Evolutionary conservation across 1,139 yeast species (phyloP), one percentile per base, ranked within the genome.

Genomic region (Kluyveromyces sp.): DNA sequence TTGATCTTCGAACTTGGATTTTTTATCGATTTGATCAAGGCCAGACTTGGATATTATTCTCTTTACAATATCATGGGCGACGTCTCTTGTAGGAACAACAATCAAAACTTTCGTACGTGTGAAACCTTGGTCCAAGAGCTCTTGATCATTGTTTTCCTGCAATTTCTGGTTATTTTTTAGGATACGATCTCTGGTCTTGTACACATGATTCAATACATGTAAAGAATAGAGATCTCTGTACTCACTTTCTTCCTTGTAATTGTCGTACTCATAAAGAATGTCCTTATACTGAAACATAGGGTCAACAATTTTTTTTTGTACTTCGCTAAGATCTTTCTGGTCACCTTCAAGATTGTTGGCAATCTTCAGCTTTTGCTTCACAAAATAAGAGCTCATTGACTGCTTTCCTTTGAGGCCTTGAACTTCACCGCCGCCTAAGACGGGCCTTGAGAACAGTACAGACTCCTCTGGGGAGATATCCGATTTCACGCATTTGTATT

Each of bases 71-170:
- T 80, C 79, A 59, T 77, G 78, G 38, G 94, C 87, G 2, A 84
- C 70, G 52, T 88, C 77, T 58, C 96, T 75, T 0, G 96, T 87
- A 7, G 99, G 97, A 39, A 87, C 68, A 32, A 92, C 65, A 4
- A 92, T 78, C 45, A 92, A 68, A 2, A 83, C 89, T 58, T 88
- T 89, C 1, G 98, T 95, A 49, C 97, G 74, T 0, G 96, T 89
- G 59, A 88, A 94, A 13, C 98, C 97, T 63, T 92, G 98, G 61
- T 92, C 98, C 47, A 94, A 69, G 48, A 75, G 71, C 55, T 87
- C 96, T 26, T 48, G 47, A 37, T 61, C 66, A 4, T 52, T 44
- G 31, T 60, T 56, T 68, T 58, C 50, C 67, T 69, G 54, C 71
- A 82, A 45, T 54, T 77, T 80, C 37, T 75, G 74, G 51, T 82